Evolutionary conservation across 495 filamentous ascomycete genomes (phyloP), one percentile per base, ranked within the genome.

Genomic region (Aspergillus biplanus): DNA sequence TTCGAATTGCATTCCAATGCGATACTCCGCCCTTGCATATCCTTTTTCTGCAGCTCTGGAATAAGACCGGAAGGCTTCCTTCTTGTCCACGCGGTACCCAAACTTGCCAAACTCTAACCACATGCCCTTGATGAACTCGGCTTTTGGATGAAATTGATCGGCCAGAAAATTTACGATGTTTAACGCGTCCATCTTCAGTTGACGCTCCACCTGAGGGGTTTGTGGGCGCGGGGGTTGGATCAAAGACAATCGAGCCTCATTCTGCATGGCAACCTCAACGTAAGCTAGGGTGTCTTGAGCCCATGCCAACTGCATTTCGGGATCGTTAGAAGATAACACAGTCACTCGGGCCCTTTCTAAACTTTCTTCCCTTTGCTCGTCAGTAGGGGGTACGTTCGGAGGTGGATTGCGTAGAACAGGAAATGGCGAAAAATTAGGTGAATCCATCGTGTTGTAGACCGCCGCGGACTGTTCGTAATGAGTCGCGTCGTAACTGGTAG

Each of bases 81-180:
- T 93, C 76, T 96, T 97, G 79, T 98, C 94, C 62, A 90, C 80
- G 18, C 90, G 87, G 65, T 86, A 86, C 21, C 91, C 92, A 74
- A 97, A 98, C 74, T 97, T 97, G 61, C 95, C 95, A 79, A 98
- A 98, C 74, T 99, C 95, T 35, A 97, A 82, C 96, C 95, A 98
- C 85, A 95, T 97, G 58, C 91, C 92, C 73, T 87, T 88, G 80
- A 99, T 92, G 71, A 97, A 98, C 66, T 93, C 89, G 6, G 96
- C 95, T 70, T 94, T 93, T 52, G 95, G 95, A 68, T 99, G 95
- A 63, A 88, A 86, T 75, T 99, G 95, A 42, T 91, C 90, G 27
- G 94, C 90, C 33, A 99, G 80, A 72, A 97, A 97, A 59, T 82
- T 83, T 54, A 97, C 89, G 61, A 99, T 92, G 69, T 91, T 97